Evolutionary conservation across 2,329 filamentous ascomycete genomes (phyloP), one percentile per base, ranked within the genome.

Genomic region (Cercospora brassicicola): DNA sequence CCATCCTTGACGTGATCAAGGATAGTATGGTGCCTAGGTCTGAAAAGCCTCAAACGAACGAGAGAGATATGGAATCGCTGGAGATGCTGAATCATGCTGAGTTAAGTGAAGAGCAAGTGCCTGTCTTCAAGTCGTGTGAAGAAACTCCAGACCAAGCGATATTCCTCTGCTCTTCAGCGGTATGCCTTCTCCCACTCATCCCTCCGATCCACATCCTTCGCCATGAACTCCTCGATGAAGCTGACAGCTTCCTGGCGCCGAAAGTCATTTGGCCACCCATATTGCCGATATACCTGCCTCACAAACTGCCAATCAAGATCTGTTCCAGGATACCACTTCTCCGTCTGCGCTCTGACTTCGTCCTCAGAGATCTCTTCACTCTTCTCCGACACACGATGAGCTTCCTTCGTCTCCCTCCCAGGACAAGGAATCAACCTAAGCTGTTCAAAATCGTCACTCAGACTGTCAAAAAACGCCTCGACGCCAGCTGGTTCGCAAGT

Each of bases 301-400:
- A 62, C 33, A 51, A 62, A 62, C 59, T 48, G 59, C 59, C 42
- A 45, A 48, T 62, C 59, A 18, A 62, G 33, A 23, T 62, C 59
- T 13, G 59, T 62, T 7, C 59, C 59, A 13, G 55, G 55, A 59
- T 59, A 59, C 59, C 59, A 62, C 3, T 31, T 20, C 10, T 53
- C 59, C 10, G 13, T 28, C 59, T 62, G 59, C 26, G 33, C 36
- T 6, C 23, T n/a, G 7, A 62, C 59, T 31, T 48, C 33, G 1
- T 48, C 42, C 23, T 62, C 59, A 4, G 18, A 15, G 7, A 62
- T 51, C 26, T 23, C 9, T 9, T 51, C 36, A 9, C 6, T 8
- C 26, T 23, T 15, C 11, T 62, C 59, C 23, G 11, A 4, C 59
- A 39, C 39, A 3, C 11, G 5, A 13, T 6, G 6, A 11, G 39